Conservation (phyloP, 169 alveolate species). For the Eimeria praecox region DNA sequence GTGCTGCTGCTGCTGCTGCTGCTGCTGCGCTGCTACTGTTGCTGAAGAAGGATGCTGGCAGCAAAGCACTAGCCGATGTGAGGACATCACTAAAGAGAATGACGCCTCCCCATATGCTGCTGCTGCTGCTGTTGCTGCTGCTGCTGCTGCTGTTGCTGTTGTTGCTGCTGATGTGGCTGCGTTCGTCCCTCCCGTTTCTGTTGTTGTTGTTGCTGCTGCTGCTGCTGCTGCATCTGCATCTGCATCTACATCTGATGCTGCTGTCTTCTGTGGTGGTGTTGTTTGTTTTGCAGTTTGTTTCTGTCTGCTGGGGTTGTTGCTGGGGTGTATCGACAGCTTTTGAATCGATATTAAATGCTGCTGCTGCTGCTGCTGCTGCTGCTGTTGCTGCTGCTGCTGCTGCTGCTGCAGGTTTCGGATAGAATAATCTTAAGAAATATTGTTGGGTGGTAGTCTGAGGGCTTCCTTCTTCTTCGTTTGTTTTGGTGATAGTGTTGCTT, state of each 20-base stretch:
- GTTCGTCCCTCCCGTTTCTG: not conserved
- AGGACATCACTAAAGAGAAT: not conserved
- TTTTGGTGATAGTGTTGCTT: too few relatives aligned
- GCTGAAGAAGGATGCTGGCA: slow-evolving; percentile 25
- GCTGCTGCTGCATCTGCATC: not conserved
- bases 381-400: not conserved
- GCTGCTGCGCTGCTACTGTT: not conserved
- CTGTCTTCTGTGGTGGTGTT: not conserved
- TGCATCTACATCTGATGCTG: not conserved
- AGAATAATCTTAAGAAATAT: not conserved
- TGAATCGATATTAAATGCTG: not conserved
- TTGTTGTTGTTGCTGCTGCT: not conserved
- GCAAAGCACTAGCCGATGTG: not conserved
- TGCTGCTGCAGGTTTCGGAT: not conserved
- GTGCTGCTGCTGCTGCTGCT: not conserved
- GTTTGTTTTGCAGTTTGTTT: not conserved
- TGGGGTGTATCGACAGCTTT: not conserved
- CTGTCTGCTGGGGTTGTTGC: not conserved
- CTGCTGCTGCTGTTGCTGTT: not conserved
- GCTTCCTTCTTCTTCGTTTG: not conserved
- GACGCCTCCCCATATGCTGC: not conserved
- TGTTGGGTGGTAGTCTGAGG: not conserved
- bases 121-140: not conserved
- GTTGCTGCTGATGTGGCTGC: not conserved
- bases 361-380: not conserved